Evolutionary conservation across 2,329 filamentous ascomycete species (phyloP), one percentile per base, ranked within the genome.

Genomic region (Dothiorella sarmentorum): DNA sequence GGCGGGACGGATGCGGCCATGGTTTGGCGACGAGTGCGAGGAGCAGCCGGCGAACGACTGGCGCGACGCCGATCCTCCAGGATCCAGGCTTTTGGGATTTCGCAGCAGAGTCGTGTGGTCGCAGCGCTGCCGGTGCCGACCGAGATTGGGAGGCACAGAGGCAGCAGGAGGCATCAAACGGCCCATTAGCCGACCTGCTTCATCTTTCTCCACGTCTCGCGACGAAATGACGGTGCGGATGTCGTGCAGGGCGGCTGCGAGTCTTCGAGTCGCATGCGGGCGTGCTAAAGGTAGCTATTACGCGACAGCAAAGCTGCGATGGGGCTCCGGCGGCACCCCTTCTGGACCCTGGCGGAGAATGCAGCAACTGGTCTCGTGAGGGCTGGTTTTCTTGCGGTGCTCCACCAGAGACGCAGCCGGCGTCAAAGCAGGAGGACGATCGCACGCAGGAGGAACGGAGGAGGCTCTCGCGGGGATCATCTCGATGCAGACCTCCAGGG

Each of bases 21-120:
- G 47, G 47, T 31, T n/a, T n/a, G n/a, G n/a, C n/a, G n/a, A n/a
- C n/a, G n/a, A n/a, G n/a, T n/a, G n/a, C n/a, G n/a, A n/a, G n/a
- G n/a, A n/a, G n/a, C n/a, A n/a, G n/a, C 29, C 15, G 29, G 6
- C 29, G 29, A 9, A 31, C 29, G 29, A 31, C 10, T 37, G 31
- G 31, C 47, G 31, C 52, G 38, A 56, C 38, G 52, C 18, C 37
- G 52, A 56, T 56, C 52, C 52, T 56, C 52, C 52, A 56, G 52
- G 52, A 56, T 35, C 51, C 35, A 35, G 52, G 52, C 35, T 44
- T n/a, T 15, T 56, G 52, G 52, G 26, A 18, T 55, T 40, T 40
- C 51, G 18, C 31, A 27, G 42, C 42, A 6, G 42, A 31, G 43
- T 24, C 27, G n/a, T 47, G 43, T 47, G 43, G 26, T 18, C 10